A percentile compares a stretch with the other conserved stretches of the same genome.
These are phyloP conservation scores for Candida ascalaphidarum DNA, from an alignment of 805 yeast species.

Conservation along the genomic window DNA sequence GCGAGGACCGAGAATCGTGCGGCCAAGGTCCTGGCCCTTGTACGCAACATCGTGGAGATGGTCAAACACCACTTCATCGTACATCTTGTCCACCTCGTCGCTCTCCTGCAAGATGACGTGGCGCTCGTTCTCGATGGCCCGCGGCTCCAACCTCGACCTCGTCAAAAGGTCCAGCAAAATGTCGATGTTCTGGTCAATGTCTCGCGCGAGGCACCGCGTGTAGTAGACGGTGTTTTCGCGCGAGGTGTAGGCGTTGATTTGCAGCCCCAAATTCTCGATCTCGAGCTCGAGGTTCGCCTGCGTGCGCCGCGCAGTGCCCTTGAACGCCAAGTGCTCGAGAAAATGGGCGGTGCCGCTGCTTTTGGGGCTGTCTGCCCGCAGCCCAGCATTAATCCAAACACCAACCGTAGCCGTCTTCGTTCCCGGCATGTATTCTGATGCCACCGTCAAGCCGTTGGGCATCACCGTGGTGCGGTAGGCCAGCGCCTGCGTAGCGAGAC, in stretches of 20 bases:
- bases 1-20: slow-evolving; percentile 93
- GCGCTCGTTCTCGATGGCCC: slow-evolving; percentile 91
- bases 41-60: slow-evolving; percentile 90
- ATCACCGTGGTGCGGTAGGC: slow-evolving; percentile 55
- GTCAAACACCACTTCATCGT: slow-evolving; percentile 96
- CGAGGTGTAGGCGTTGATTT: slow-evolving; percentile 96
- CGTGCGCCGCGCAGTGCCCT: slow-evolving; percentile 78
- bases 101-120: slow-evolving; percentile 94
- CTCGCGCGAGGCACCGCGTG: slow-evolving; percentile 76
- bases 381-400: slow-evolving; percentile 97
- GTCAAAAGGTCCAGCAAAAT: slow-evolving; percentile 86
- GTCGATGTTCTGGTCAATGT: slow-evolving; percentile 80
- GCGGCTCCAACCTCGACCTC: slow-evolving; percentile 68
- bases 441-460: slow-evolving; percentile 91
- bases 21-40: slow-evolving; percentile 86
- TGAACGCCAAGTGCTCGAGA: slow-evolving; percentile 92
- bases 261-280: slow-evolving; percentile 94
- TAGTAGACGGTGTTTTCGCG: slow-evolving; percentile 96
- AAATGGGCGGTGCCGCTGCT: slow-evolving; percentile 96
- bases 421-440: slow-evolving; percentile 80
- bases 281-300: slow-evolving; percentile 84
- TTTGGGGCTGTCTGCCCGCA: slow-evolving; percentile 84
- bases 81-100: slow-evolving; percentile 97
- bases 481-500: too few relatives aligned
- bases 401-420: slow-evolving; percentile 95